Evolutionary conservation across 306 rosid genomes (phyloP), one percentile per base, ranked within the genome.

Genomic region (Amphicarpaea edgeworthii): DNA sequence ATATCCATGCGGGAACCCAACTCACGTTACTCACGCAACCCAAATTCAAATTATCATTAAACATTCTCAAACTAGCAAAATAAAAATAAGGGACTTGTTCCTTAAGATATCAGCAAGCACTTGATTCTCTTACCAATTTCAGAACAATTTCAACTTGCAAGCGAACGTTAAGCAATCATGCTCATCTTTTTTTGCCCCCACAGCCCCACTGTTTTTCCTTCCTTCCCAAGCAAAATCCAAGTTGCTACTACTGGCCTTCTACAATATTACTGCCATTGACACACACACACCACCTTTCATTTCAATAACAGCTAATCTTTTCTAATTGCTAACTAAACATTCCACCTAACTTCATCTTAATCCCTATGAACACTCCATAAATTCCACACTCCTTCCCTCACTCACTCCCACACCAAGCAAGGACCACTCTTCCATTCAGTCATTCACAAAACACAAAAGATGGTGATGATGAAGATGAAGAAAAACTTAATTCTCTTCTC

Each of bases 191-290:
- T 72, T 64, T 43, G 51, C 10, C 69, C 60, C 50, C 69, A 51
- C 84, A 42, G 79, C 68, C 54, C 80, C 76, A 68, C 78, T 81
- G 71, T 58, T 46, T 77, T 91, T 84, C 70, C 91, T 88, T 80
- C 70, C 20, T 84, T 84, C 84, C 47, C 84, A 91, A 93, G 98
- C 97, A 89, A 93, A 79, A 80, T 20, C 82, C 81, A 81, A 62
- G 37, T 28, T 28, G 4, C 32, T 28, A 28, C 19, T 14, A 59
- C 20, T 28, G 14, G 50, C 62, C 32, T 68, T 58, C 62, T 73
- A 12, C 76, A 41, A 10, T 11, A 6, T 14, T 8, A 60, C 26
- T 7, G 50, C 55, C 28, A 3, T 80, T 66, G 84, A 66, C 79
- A 57, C 47, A 49, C 71, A 65, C 79, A 38, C 34, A 42, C 72